These are phyloP conservation scores for Aspergillus intermedius DNA, from an alignment of 2,329 filamentous ascomycete genomes.

Conservation along the genomic window DNA sequence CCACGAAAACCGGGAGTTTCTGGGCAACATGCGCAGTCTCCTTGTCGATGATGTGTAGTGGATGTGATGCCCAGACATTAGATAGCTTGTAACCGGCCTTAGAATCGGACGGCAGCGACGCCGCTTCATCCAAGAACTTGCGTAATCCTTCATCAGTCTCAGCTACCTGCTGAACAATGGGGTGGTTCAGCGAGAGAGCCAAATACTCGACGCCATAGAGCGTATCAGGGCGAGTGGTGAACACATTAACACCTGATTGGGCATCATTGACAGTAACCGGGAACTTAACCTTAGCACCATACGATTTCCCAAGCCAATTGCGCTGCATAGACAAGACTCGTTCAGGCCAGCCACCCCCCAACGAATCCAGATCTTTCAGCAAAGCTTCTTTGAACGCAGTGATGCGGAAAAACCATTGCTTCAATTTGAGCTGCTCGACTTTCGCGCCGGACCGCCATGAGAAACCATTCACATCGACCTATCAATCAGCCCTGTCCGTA, in stretches of 20 bases:
- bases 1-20: slow-evolving; percentile 67
- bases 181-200: slow-evolving; percentile 67
- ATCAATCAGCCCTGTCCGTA: slow-evolving; percentile 3
- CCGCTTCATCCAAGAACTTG: slow-evolving; percentile 56
- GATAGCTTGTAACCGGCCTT: slow-evolving; percentile 62
- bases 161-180: slow-evolving; percentile 58
- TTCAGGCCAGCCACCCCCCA: slow-evolving; percentile 71
- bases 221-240: slow-evolving; percentile 79
- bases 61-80: slow-evolving; percentile 57
- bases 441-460: slow-evolving; percentile 85
- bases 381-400: slow-evolving; percentile 69
- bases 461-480: slow-evolving; percentile 72
- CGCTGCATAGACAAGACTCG: slow-evolving; percentile 75
- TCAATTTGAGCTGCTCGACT: slow-evolving; percentile 70
- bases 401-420: slow-evolving; percentile 87
- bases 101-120: slow-evolving; percentile 49
- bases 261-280: slow-evolving; percentile 43
- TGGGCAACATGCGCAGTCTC: slow-evolving; percentile 34
- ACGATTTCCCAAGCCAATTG: slow-evolving; percentile 80
- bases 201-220: slow-evolving; percentile 82
- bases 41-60: slow-evolving; percentile 52
- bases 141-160: slow-evolving; percentile 55
- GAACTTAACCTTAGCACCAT: slow-evolving; percentile 67
- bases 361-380: slow-evolving; percentile 61
- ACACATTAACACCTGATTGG: slow-evolving; percentile 57